Percentiles rank a stretch among this genome's conserved stretches.
phyloP scores from a whole-genome alignment of 2,329 filamentous ascomycete genomes.

The Pyricularia grisea region DNA sequence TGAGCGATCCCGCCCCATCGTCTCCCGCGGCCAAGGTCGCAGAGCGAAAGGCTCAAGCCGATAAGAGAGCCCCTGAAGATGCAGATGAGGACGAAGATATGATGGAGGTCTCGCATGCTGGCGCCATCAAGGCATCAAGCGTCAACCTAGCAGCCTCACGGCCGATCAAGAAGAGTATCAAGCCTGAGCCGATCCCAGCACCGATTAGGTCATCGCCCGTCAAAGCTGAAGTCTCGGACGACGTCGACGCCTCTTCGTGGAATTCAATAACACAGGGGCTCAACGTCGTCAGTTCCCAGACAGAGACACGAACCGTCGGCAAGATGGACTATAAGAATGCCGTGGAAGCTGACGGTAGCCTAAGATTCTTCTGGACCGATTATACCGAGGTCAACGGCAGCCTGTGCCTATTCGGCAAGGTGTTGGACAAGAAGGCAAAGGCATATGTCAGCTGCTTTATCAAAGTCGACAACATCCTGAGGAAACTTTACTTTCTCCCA shows the following conservation, averaged over 20 bases:
- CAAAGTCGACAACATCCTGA: constrained; percentile 88
- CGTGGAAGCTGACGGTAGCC: constrained; percentile 85
- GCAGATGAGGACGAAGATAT: constrained; percentile 67
- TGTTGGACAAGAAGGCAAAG: constrained; percentile 75
- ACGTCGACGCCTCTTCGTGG: constrained; percentile 77
- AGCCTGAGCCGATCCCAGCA: constrained; percentile 56
- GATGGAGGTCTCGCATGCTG: constrained; percentile 79
- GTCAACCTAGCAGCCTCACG: constrained; percentile 81
- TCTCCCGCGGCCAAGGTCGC: constrained; percentile 77
- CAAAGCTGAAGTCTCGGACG: constrained; percentile 29
- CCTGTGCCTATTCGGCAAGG: constrained; percentile 91
- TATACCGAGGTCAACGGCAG: constrained; percentile 89
- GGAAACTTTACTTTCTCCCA: constrained; percentile 89
- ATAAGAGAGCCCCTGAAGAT: constrained; percentile 45
- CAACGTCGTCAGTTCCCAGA: constrained; percentile 67
- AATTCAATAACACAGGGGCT: constrained; percentile 78
- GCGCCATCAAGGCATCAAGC: constrained; percentile 56
- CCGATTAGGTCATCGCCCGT: constrained; percentile 70
- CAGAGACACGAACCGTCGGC: constrained; percentile 56
- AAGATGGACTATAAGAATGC: constrained; percentile 79
- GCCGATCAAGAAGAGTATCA: constrained; percentile 65
- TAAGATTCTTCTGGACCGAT: constrained; percentile 95
- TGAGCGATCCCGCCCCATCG: constrained; percentile 79
- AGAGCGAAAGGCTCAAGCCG: constrained; percentile 54
- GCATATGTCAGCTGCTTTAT: constrained; percentile 85